Conservation (phyloP, 1,139 yeast genomes). For the Blastobotrys apis region DNA sequence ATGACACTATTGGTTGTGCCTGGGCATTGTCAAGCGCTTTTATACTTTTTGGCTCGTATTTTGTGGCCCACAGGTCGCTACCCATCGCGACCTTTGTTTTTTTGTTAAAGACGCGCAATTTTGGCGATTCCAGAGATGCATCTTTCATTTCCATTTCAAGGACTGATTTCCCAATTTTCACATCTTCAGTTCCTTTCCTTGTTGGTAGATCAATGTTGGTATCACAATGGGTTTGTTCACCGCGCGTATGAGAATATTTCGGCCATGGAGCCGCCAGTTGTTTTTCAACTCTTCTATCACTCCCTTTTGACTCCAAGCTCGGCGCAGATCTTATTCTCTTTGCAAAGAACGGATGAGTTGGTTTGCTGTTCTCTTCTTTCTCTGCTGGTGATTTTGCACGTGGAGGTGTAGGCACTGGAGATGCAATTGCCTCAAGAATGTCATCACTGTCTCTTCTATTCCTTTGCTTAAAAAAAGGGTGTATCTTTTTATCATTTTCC, state of each 20-base stretch:
- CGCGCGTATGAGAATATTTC: conserved; percentile 13
- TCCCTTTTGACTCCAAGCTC: neutral
- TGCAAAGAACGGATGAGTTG: conserved; percentile 25
- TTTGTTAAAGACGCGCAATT: too few relatives aligned
- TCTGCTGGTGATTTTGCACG: conserved; percentile 2
- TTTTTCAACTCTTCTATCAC: neutral
- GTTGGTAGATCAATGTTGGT: neutral
- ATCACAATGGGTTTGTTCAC: conserved; percentile 1
- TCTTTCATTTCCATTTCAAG: neutral
- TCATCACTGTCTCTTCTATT: too few relatives aligned
- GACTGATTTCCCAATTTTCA: neutral
- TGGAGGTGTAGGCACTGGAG: too few relatives aligned
- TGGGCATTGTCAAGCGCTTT: neutral
- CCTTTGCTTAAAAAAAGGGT: too few relatives aligned
- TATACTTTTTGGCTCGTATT: neutral
- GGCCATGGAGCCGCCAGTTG: conserved; percentile 19
- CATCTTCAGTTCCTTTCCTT: neutral
- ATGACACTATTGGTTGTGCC: neutral
- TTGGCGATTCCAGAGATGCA: neutral
- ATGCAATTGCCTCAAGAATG: too few relatives aligned
- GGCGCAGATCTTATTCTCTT: conserved; percentile 12
- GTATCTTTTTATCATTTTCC: too few relatives aligned
- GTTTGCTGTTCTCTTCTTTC: neutral
- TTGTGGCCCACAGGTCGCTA: neutral
- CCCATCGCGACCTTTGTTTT: too few relatives aligned